Evolutionary conservation across 305 asterid genomes (phyloP).

Genomic region (Rubia tinctorum): DNA sequence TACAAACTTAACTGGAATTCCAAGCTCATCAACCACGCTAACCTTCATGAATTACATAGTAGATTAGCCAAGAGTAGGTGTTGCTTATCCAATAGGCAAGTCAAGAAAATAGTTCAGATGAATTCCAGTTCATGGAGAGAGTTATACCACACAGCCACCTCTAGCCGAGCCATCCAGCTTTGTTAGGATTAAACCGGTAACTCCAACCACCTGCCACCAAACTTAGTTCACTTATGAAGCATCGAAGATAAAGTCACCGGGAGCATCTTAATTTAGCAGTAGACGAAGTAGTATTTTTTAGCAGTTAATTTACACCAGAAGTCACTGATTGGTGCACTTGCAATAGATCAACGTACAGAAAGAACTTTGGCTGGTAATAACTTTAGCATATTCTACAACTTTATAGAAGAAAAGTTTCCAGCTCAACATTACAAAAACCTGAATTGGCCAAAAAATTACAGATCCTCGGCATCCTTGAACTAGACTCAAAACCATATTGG

Average conservation of each 20-base stretch:
- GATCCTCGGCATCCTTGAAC: not conserved
- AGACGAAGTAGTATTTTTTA: not conserved
- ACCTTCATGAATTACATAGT: conserved; percentile 40
- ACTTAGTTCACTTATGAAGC: not conserved
- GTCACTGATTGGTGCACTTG: not conserved
- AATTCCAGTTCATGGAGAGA: conserved; percentile 5
- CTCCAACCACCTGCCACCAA: conserved; percentile 72
- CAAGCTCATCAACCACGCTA: conserved; percentile 95
- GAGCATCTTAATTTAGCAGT: not conserved
- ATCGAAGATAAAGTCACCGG: not conserved
- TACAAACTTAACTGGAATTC: conserved; percentile 94
- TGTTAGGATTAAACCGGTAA: conserved; percentile 88
- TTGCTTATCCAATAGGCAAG: not conserved
- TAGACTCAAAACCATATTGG: not conserved
- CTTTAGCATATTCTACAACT: not conserved
- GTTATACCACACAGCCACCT: conserved; percentile 94
- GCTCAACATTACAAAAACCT: not conserved
- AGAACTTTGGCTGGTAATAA: not conserved
- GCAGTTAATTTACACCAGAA: not conserved
- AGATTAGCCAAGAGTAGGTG: conserved; percentile 4
- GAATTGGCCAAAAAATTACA: not conserved
- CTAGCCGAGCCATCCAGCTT: conserved; percentile 97
- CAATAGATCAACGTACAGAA: not conserved
- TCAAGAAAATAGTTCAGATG: not conserved
- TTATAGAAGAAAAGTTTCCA: not conserved